Evolutionary conservation across 805 yeast genomes (phyloP).

Genomic region (Kodamaea neixiangensis): DNA sequence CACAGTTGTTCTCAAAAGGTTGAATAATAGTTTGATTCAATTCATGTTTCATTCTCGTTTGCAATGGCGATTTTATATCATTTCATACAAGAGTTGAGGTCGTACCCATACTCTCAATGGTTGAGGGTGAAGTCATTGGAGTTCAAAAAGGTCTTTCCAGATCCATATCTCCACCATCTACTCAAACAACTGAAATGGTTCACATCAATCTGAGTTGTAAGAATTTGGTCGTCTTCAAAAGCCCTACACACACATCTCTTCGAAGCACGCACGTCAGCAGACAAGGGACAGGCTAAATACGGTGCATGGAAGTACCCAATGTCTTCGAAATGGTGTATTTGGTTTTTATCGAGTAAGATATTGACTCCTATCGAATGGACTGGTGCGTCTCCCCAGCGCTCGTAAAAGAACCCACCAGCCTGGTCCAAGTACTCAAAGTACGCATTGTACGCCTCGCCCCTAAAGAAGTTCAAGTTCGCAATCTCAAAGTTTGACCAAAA

Average conservation of each 20-base stretch:
- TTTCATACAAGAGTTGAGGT: neutral
- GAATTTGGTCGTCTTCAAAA: conserved; percentile 15
- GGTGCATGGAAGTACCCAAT: conserved; percentile 47
- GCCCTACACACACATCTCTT: conserved; percentile 42
- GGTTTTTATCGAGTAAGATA: conserved; percentile 35
- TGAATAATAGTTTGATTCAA: neutral
- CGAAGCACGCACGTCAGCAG: conserved; percentile 31
- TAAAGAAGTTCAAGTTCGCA: conserved; percentile 51
- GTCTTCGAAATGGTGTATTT: conserved; percentile 47
- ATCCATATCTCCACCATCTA: conserved; percentile 75
- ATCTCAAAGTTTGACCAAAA: conserved; percentile 69
- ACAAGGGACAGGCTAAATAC: conserved; percentile 42
- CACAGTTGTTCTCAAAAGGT: too few species aligned
- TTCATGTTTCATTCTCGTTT: neutral
- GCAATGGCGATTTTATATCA: too few species aligned
- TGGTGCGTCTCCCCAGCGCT: conserved; percentile 62
- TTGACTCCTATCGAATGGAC: conserved; percentile 43
- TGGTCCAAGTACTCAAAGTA: conserved; percentile 49
- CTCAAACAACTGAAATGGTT: conserved; percentile 63
- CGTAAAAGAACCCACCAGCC: conserved; percentile 56
- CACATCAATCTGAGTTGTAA: conserved; percentile 39
- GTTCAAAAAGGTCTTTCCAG: conserved; percentile 58
- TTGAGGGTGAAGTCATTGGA: conserved; percentile 29
- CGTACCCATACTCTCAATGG: neutral
- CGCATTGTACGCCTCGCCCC: conserved; percentile 46